Base-by-base conservation (phyloP, 2,329 filamentous ascomycete species). In the Trichothecium roseum region DNA sequence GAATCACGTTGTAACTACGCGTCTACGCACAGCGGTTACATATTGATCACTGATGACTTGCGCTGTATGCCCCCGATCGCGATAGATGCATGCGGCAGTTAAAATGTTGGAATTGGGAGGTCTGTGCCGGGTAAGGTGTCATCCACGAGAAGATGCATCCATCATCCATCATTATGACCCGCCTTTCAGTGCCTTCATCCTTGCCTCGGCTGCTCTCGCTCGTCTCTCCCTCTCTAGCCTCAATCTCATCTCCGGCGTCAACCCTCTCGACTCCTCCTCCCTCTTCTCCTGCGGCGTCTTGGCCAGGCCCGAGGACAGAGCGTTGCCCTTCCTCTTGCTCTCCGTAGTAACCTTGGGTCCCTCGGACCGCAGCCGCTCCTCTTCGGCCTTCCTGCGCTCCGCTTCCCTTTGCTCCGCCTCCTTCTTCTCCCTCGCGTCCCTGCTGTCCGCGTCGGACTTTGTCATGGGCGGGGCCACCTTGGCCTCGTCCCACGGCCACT, bases 201-300 rank as follows among this genome's bases (percentile, higher is more conserved):
- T 76, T 63, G 89, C 88, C 60, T 96, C 91, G 0, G 88, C 89
- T 8, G 91, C 91, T 48, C 89, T 76, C 4, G 91, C 91, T 51
- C 89, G 80, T 47, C 87, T 69, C 61, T 98, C 91, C 46, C 91
- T 69, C 56, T 96, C 91, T 36, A 96, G 58, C 53, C 74, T 77
- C 72, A 79, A 74, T 54, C 78, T 75, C 74, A 91, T 88, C 61
- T 96, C 89, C 0, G 85, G 79, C 29, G 84, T 93, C 63, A 96
- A 66, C 0, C 89, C 88, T 43, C 85, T 75, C 33, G 73, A 72
- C 56, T 95, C 87, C 51, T 93, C 86, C 52, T 89, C 83, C 43
- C 87, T 72, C 52, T 73, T 77, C 55, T 95, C 85, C 48, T 87
- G 76, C 0, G 81, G 81, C 14, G 83, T 83, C 66, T 87, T 88